These are phyloP conservation scores for Ogataea allantospora DNA, from an alignment of 805 yeast genomes.

Conservation along the genomic window DNA sequence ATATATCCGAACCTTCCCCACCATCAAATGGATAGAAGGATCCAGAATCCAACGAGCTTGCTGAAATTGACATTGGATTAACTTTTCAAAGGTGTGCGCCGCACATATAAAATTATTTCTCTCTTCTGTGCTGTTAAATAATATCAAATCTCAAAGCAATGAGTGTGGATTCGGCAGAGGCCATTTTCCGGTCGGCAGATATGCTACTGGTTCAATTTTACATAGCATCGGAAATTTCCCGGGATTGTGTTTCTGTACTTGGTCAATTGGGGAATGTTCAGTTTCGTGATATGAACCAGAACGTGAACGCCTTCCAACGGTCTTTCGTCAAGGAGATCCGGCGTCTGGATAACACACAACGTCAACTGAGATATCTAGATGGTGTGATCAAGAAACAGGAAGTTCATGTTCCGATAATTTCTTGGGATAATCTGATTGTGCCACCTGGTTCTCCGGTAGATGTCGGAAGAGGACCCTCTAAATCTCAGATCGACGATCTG, in stretches of 20 bases:
- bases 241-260: slow-evolving; percentile 80
- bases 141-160: slow-evolving; percentile 9
- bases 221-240: slow-evolving; percentile 83
- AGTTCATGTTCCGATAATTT: slow-evolving; percentile 32
- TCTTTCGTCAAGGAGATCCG: slow-evolving; percentile 87
- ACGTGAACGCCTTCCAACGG: slow-evolving; percentile 83
- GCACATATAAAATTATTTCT: slow-evolving; percentile 2
- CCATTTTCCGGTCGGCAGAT: slow-evolving; percentile 69
- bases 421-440: slow-evolving; percentile 26
- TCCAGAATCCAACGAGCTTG: not conserved
- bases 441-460: slow-evolving; percentile 18
- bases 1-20: slow-evolving; percentile 5
- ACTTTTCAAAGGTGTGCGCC: slow-evolving; percentile 11
- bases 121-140: slow-evolving; percentile 13
- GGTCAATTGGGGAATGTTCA: slow-evolving; percentile 88
- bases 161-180: slow-evolving; percentile 22
- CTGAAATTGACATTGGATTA: slow-evolving; percentile 6
- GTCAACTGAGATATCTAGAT: slow-evolving; percentile 67
- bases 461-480: slow-evolving; percentile 25
- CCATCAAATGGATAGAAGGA: not conserved
- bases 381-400: slow-evolving; percentile 49
- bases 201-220: slow-evolving; percentile 93
- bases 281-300: slow-evolving; percentile 82
- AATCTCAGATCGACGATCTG: slow-evolving; percentile 72
- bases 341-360: slow-evolving; percentile 78